A percentile compares a stretch with the other conserved stretches of the same genome.
Evolutionary conservation across 352 stramenopile species (phyloP).

Genomic region (Phytopythium oedochilum): DNA sequence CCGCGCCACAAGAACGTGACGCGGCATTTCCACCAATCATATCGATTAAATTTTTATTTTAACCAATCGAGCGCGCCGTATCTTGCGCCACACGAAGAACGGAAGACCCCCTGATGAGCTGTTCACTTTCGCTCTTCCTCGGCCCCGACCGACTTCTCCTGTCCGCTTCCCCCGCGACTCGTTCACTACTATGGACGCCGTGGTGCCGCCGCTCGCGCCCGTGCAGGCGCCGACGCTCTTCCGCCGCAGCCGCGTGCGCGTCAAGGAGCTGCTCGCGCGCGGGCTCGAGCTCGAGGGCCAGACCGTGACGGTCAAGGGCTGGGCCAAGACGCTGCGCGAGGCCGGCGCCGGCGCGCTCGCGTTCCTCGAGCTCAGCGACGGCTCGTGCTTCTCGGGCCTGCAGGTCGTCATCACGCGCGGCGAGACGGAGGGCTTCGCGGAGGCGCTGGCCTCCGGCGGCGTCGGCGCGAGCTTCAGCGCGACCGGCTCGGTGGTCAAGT

Average conservation of each 20-base stretch:
- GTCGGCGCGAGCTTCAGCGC: constrained; percentile 85
- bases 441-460: constrained; percentile 70
- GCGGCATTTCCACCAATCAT: background rate
- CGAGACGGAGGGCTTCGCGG: constrained; percentile 78
- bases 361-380: constrained; percentile 96
- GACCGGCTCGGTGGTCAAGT: constrained; percentile 82
- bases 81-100: background rate
- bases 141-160: background rate
- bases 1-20: background rate
- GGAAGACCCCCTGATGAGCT: no score
- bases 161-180: background rate
- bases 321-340: constrained; percentile 90
- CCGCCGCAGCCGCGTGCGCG: constrained; percentile 74
- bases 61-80: background rate
- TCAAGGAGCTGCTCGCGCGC: constrained; percentile 75
- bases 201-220: constrained; percentile 33
- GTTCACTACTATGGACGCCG: background rate
- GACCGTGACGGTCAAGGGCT: constrained; percentile 91
- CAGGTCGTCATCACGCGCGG: constrained; percentile 86
- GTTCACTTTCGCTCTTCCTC: background rate
- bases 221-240: constrained; percentile 60
- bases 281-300: constrained; percentile 71
- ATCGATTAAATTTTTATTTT: background rate
- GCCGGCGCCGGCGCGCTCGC: constrained; percentile 87
- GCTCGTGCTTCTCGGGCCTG: constrained; percentile 83